A percentile compares a stretch with the other conserved stretches of the same genome.
Conservation (phyloP, 768 basidiomycete genomes). For the Boletus reticulatus region DNA sequence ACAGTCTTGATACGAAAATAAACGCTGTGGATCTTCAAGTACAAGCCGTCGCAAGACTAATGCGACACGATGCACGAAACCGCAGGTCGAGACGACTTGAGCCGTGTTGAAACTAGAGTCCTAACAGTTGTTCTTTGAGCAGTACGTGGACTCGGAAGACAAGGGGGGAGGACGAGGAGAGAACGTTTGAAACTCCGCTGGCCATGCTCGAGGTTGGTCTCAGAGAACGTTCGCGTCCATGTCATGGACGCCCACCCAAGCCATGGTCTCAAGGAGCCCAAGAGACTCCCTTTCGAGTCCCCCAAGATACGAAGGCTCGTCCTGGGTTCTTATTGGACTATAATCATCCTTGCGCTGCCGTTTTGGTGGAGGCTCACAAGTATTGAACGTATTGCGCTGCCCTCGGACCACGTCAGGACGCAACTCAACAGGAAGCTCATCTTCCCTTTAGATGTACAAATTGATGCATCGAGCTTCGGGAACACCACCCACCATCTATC, state of each 20-base stretch:
- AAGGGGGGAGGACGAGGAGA: slow-evolving; percentile 23
- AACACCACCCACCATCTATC: slow-evolving; percentile 6
- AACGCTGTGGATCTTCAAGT: slow-evolving; percentile 5
- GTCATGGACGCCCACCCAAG: slow-evolving; percentile 24
- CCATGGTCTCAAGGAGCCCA: slow-evolving; percentile 42
- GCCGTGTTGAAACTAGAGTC: slow-evolving; percentile 1
- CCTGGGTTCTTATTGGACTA: slow-evolving; percentile 72
- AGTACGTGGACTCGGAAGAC: slow-evolving; percentile 8
- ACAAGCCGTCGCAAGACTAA: background rate
- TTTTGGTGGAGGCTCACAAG: slow-evolving; percentile 95
- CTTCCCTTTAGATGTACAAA: slow-evolving; percentile 42
- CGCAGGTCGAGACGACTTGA: background rate
- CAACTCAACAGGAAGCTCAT: slow-evolving; percentile 45
- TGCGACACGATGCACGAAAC: slow-evolving; percentile 4
- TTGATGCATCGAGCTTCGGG: slow-evolving; percentile 32
- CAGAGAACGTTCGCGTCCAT: slow-evolving; percentile 1
- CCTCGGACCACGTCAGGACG: slow-evolving; percentile 54
- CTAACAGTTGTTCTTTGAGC: slow-evolving; percentile 8
- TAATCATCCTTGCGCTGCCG: slow-evolving; percentile 77
- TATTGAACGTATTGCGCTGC: slow-evolving; percentile 78
- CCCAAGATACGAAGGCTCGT: slow-evolving; percentile 52
- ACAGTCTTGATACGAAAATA: slow-evolving; percentile 3
- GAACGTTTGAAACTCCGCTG: slow-evolving; percentile 34
- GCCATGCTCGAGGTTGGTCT: slow-evolving; percentile 7
- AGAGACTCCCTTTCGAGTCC: slow-evolving; percentile 52